Evolutionary conservation across 139 green algal species (phyloP), one percentile per base, ranked within the genome.

Genomic region (Tetraselmis striata): DNA sequence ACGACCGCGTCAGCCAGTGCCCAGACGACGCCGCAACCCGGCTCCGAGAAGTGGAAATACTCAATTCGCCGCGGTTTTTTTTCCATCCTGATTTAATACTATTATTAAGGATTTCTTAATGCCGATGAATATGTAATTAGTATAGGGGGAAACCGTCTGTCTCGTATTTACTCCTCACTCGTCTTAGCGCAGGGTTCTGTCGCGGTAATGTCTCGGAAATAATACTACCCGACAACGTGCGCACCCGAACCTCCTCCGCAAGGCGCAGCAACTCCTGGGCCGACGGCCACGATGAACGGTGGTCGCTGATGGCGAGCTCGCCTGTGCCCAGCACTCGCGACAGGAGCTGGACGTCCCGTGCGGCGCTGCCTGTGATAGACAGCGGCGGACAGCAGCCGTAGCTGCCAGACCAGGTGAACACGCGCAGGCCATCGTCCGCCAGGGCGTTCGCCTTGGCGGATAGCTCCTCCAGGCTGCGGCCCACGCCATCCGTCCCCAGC

Each of bases 291-390:
- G 80, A 85, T 59, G 76, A 80, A 27, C 88, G 85, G 80, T 91
- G 85, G 82, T 91, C 88, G 1, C 81, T 85, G 25, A 91, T 84
- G 1, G 88, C 88, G 2, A 91, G 59, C 79, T 91, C 88, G 1
- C 88, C 88, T 28, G 86, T 85, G 0, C 88, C 88, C 2, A 91
- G 2, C 80, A 86, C 87, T 28, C 11, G 67, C n/a, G 84, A 74
- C 1, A 91, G 26, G 2, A 88, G 80, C n/a, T 27, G 59, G 25
- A 89, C 32, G 67, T 89, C 85, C 1, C 82, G 45, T 77, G 84
- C 76, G 26, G 88, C 67, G 59, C 29, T 77, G 78, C 85, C 88
- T 0, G 85, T 89, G 25, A 82, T 31, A 23, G 85, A 89, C 45
- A 67, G 18, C 45, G 30, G 83, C 59, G 24, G 76, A 24, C 2